Evolutionary conservation across 2,329 filamentous ascomycete genomes (phyloP), one percentile per base, ranked within the genome.

Genomic region (Metarhizium album): DNA sequence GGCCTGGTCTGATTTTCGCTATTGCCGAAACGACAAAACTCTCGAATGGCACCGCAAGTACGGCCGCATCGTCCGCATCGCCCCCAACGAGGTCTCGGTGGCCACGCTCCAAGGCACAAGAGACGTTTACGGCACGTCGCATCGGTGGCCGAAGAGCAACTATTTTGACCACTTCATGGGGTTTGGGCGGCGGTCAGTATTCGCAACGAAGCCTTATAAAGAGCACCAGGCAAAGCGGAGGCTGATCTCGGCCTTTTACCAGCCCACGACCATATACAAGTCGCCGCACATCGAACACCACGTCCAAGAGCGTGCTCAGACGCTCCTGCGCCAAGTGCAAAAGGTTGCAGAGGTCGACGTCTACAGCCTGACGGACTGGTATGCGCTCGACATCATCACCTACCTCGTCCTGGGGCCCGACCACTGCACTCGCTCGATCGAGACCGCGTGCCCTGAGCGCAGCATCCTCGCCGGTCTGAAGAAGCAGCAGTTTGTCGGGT

Each of bases 151-250:
- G 6, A 53, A 53, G 45, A 53, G 52, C 22, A 42, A 48, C 45
- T 53, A 50, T 27, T 53, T 53, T 42, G 52, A 53, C 35, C 14
- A 42, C n/a, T 53, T 50, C 45, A 50, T 35, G 23, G 52, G 52
- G 4, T 53, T 29, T 47, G 33, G 40, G 22, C 42, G n/a, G 18
- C 45, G 52, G 18, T 53, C 48, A 9, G 52, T 51, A 3, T 53
- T 53, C 31, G 48, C 52, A 14, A 53, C 52, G 11, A 53, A 53
- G 45, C 45, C 52, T 2, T 48, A 50, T 47, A 14, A 42, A 16
- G 47, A 43, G 22, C 52, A 53, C 33, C 48, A 37, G 11, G 33
- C 24, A 16, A 53, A 53, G 33, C 37, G 52, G 2, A 51, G 42
- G 48, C 20, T 50, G 11, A 53, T 46, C 16, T 53, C 52, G 40